Evolutionary conservation across 140 eudicot genomes (phyloP), one percentile per base, ranked within the genome.

Genomic region (Oenanthe javanica): DNA sequence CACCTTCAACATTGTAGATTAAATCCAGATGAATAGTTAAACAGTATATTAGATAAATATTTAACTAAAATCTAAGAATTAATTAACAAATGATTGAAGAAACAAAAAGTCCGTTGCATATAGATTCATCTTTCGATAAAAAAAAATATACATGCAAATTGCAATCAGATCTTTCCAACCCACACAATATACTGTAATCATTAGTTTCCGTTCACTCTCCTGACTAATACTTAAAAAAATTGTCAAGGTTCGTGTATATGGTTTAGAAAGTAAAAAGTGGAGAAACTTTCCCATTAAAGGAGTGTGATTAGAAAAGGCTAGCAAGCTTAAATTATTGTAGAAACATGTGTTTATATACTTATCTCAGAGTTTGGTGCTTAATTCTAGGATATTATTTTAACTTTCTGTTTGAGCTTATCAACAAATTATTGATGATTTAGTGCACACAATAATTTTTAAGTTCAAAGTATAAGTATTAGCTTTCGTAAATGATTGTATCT

Each of bases 401-500:
- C 74, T 69, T 69, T 69, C 74, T 19, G 4, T 31, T 15, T 69
- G 36, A 69, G 43, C 74, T 69, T 69, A 69, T 69, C 74, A 69
- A 69, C 45, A 36, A 11, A 42, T 42, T 42, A 42, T 42, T 42
- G 4, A 31, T 69, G 3, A 69, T 69, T 36, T 11, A 69, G 4
- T 69, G 69, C 11, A 25, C 69, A 2, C 11, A 21, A 59, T 59
- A 19, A 5, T 18, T 55, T 4, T 18, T 21, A 55, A 55, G 23
- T 52, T 55, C 64, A 16, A 55, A 31, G 31, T 31, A 48, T 1
- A 0, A 5, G 3, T 57, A 1, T 19, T 21, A 57, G 66, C 12
- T 57, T 52, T 15, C 59, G 59, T 52, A 14, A 2, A 57, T 19
- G 11, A 19, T 4, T 2, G 12, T 4, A 18, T 21, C 12, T 6